These are phyloP conservation scores for Populus hybrid DNA, from an alignment of 441 rosid species.

Conservation along the genomic window DNA sequence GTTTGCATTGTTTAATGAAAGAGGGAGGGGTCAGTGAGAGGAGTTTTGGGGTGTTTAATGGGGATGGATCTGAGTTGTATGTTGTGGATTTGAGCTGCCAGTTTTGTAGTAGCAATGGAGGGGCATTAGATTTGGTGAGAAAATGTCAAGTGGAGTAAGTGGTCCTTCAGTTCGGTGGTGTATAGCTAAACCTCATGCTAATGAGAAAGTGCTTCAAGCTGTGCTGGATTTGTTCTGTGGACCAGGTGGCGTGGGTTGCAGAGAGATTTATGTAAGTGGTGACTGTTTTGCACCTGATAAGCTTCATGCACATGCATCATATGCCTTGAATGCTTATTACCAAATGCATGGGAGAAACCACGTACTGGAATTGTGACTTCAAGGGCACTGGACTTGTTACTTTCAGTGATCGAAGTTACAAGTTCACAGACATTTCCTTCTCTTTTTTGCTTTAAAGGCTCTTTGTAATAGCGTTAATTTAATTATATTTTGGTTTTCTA, in stretches of 20 bases:
- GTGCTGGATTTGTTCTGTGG: slow-evolving; percentile 67
- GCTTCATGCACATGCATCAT: slow-evolving; percentile 64
- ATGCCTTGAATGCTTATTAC: slow-evolving; percentile 66
- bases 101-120: slow-evolving; percentile 49
- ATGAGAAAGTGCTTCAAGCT: slow-evolving; percentile 51
- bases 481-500: background rate
- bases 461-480: background rate
- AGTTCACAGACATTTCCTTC: slow-evolving; percentile 2
- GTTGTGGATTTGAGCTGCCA: slow-evolving; percentile 57
- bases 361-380: slow-evolving; percentile 78
- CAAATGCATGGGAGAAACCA: slow-evolving; percentile 74
- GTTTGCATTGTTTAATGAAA: slow-evolving; percentile 61
- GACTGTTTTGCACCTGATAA: slow-evolving; percentile 47
- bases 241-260: slow-evolving; percentile 64
- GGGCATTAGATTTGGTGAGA: slow-evolving; percentile 33
- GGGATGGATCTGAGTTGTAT: slow-evolving; percentile 51
- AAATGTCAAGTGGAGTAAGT: slow-evolving; percentile 23
- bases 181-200: slow-evolving; percentile 68
- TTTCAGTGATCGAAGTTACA: slow-evolving; percentile 62
- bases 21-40: slow-evolving; percentile 46
- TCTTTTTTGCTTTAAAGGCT: background rate
- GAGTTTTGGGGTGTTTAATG: slow-evolving; percentile 56
- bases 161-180: slow-evolving; percentile 80
- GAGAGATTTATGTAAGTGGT: slow-evolving; percentile 49
- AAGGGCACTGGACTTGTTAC: slow-evolving; percentile 64